These are phyloP conservation scores for Saccharomycopsis malanga DNA, from an alignment of 805 yeast species.

Conservation along the genomic window DNA sequence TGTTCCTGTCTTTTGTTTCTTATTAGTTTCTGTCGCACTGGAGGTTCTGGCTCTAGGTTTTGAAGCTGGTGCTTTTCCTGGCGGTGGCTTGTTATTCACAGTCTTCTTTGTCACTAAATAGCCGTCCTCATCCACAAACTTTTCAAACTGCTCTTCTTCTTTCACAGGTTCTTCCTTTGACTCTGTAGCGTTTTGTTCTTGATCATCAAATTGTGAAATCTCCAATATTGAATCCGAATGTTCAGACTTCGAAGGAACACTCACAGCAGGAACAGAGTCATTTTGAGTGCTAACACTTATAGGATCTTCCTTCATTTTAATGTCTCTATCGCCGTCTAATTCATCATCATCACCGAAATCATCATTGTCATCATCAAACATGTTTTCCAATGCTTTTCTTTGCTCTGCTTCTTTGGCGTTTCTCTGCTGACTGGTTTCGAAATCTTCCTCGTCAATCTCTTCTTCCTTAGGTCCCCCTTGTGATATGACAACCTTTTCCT, in stretches of 20 bases:
- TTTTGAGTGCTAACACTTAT: constrained; percentile 18
- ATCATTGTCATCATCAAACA: constrained; percentile 23
- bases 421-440: not conserved
- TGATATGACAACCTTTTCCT: constrained; percentile 17
- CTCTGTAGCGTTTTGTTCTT: constrained; percentile 4
- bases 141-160: constrained; percentile 22
- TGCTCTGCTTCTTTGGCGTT: constrained; percentile 3
- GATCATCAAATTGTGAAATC: constrained; percentile 32
- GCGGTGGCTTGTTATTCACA: constrained; percentile 21
- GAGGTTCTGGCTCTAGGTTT: constrained; percentile 22
- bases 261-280: constrained; percentile 24
- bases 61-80: constrained; percentile 6
- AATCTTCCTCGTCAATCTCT: constrained; percentile 11
- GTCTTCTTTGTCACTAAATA: constrained; percentile 35
- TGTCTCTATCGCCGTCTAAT: constrained; percentile 3
- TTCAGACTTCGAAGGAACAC: constrained; percentile 34
- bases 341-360: constrained; percentile 6
- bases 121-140: constrained; percentile 44
- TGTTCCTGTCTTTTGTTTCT: constrained; percentile 19
- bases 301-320: constrained; percentile 17
- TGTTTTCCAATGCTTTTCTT: constrained; percentile 12
- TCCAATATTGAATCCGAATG: constrained; percentile 27
- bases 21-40: constrained; percentile 10
- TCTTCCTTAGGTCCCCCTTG: not conserved
- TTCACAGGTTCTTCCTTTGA: too few species aligned